These are phyloP conservation scores for Amanita pallidorosea DNA, from an alignment of 768 basidiomycete species.

Conservation along the genomic window DNA sequence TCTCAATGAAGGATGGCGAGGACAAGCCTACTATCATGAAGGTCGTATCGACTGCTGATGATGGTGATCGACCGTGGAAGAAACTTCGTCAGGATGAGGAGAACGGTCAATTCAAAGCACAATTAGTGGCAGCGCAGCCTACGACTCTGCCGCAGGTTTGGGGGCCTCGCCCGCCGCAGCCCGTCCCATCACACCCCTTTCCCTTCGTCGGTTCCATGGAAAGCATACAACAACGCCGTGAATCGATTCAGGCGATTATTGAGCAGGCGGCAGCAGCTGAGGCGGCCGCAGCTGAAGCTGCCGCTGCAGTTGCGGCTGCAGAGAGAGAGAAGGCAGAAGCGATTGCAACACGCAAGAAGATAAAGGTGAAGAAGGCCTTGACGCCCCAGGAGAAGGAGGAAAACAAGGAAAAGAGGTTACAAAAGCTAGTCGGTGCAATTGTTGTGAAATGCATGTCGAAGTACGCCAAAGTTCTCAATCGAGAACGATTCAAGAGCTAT, in stretches of 20 bases:
- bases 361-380: conserved; percentile 29
- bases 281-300: conserved; percentile 19
- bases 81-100: neutral
- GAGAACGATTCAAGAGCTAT: conserved; percentile 86
- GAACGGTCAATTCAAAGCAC: neutral
- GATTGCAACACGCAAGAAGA: conserved; percentile 22
- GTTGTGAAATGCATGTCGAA: conserved; percentile 94
- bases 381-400: conserved; percentile 52
- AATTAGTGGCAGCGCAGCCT: neutral
- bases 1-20: conserved; percentile 10
- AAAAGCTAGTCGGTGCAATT: conserved; percentile 77
- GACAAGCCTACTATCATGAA: conserved; percentile 4
- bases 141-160: neutral
- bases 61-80: conserved; percentile 1
- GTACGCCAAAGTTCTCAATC: conserved; percentile 62
- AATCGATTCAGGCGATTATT: conserved; percentile 26
- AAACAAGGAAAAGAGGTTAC: conserved; percentile 70
- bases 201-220: neutral
- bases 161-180: neutral
- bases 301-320: conserved; percentile 16
- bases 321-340: conserved; percentile 21
- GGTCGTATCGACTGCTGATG: conserved; percentile 1
- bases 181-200: neutral
- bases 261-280: conserved; percentile 19
- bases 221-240: conserved; percentile 8